Conservation (phyloP, 192 early-diverging fungal genomes). For the Backusella luteola region DNA sequence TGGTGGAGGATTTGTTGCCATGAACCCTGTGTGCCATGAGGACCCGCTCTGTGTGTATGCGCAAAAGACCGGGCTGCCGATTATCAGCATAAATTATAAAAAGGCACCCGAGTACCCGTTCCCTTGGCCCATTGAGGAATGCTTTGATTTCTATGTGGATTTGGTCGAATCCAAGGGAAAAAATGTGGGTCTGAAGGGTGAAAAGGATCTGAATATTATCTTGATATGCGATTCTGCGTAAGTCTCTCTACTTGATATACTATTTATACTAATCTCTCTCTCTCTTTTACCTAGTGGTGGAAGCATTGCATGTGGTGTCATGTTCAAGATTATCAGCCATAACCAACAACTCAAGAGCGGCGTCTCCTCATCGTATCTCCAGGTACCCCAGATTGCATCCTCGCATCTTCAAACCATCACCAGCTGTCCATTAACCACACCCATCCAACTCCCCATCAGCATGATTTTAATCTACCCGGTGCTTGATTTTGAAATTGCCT, state of each 20-base stretch:
- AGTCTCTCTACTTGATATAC: slow-evolving; percentile 27
- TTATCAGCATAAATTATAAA: slow-evolving; percentile 87
- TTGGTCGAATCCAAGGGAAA: slow-evolving; percentile 77
- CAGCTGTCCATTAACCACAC: not conserved
- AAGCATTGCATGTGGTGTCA: slow-evolving; percentile 75
- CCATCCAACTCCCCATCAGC: slow-evolving; percentile 66
- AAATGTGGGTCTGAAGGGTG: slow-evolving; percentile 71
- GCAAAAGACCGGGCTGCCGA: slow-evolving; percentile 60
- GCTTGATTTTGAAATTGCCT: slow-evolving; percentile 86
- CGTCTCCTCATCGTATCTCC: not conserved
- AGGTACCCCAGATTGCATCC: not conserved
- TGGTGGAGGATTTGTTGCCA: slow-evolving; percentile 92
- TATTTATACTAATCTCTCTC: not conserved
- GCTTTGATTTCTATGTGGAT: slow-evolving; percentile 80
- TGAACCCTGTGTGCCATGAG: slow-evolving; percentile 85
- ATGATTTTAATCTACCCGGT: slow-evolving; percentile 87
- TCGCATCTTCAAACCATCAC: not conserved
- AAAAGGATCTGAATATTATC: slow-evolving; percentile 68
- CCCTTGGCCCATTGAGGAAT: slow-evolving; percentile 87
- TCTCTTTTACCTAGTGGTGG: slow-evolving; percentile 61
- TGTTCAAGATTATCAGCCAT: slow-evolving; percentile 71
- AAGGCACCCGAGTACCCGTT: slow-evolving; percentile 96
- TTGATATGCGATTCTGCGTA: slow-evolving; percentile 92
- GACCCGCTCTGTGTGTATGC: slow-evolving; percentile 85
- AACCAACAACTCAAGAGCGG: slow-evolving; percentile 37